Evolutionary conservation across 2,329 filamentous ascomycete genomes (phyloP).

Genomic region (Elsinoe batatas): DNA sequence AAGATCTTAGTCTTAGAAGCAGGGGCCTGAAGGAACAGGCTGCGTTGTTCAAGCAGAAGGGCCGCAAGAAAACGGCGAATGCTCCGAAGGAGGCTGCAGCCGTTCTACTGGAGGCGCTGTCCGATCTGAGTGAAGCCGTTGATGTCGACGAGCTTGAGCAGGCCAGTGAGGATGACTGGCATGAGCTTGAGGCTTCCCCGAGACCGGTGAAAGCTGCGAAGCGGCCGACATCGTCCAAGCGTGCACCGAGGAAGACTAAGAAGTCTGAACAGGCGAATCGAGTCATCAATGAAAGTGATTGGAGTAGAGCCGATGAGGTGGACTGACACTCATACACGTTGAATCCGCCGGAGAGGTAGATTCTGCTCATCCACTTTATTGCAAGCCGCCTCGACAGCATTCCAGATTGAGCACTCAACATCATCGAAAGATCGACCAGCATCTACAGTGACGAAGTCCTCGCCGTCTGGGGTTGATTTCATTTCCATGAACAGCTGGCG

Average conservation of each 20-base stretch:
- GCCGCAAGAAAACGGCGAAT: conserved; percentile 18
- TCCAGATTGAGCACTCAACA: conserved; percentile 34
- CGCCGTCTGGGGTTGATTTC: conserved; percentile 37
- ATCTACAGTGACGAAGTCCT: conserved; percentile 46
- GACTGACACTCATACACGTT: conserved; percentile 12
- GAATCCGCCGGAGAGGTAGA: conserved; percentile 9
- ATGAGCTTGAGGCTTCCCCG: neutral
- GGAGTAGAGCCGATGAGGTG: conserved; percentile 38
- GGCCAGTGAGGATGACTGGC: conserved; percentile 10
- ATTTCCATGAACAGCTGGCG: conserved; percentile 58
- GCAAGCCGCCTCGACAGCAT: conserved; percentile 18
- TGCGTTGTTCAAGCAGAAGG: conserved; percentile 52
- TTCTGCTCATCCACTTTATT: conserved; percentile 10
- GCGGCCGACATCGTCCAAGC: conserved; percentile 9
- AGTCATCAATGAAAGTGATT: conserved; percentile 48
- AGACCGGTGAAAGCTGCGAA: conserved; percentile 15
- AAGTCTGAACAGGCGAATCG: neutral
- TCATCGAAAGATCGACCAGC: conserved; percentile 43
- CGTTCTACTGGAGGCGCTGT: conserved; percentile 10
- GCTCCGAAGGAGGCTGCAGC: neutral
- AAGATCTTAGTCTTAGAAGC: conserved; percentile 65
- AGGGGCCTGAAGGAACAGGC: conserved; percentile 61
- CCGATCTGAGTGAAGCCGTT: neutral
- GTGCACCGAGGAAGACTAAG: neutral
- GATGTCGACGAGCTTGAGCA: conserved; percentile 9